A percentile compares a stretch with the other conserved stretches of the same genome.
phyloP scores from a whole-genome alignment of 2,329 filamentous ascomycete genomes.

The Purpureocillium takamizusanense region DNA sequence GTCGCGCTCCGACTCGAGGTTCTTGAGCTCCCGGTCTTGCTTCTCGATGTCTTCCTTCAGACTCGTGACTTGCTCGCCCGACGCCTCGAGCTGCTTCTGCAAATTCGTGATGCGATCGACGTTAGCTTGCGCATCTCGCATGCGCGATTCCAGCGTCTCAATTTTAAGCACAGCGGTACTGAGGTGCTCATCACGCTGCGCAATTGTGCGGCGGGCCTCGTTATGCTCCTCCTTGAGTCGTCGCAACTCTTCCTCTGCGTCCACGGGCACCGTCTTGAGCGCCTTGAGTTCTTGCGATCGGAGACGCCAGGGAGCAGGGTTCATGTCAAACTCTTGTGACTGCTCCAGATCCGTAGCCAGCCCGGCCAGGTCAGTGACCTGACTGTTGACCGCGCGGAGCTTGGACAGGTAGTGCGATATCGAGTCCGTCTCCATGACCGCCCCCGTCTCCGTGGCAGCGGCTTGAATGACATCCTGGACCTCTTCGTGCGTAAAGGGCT shows the following conservation, averaged over 20 bases:
- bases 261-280: slow-evolving; percentile 71
- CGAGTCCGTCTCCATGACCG: slow-evolving; percentile 54
- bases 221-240: slow-evolving; percentile 72
- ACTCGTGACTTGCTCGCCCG: slow-evolving; percentile 38
- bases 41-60: slow-evolving; percentile 57
- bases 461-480: slow-evolving; percentile 54
- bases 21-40: slow-evolving; percentile 57
- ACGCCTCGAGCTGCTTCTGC: slow-evolving; percentile 48
- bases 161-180: slow-evolving; percentile 88
- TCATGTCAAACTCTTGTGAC: slow-evolving; percentile 71
- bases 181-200: slow-evolving; percentile 69
- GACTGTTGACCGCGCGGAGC: slow-evolving; percentile 53
- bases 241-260: slow-evolving; percentile 77
- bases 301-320: slow-evolving; percentile 70
- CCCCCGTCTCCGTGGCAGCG: slow-evolving; percentile 37
- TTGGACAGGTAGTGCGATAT: slow-evolving; percentile 61
- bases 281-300: slow-evolving; percentile 73
- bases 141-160: slow-evolving; percentile 80
- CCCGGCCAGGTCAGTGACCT: slow-evolving; percentile 61
- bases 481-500: slow-evolving; percentile 58
- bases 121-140: slow-evolving; percentile 75
- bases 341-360: slow-evolving; percentile 63
- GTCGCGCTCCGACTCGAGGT: slow-evolving; percentile 55
- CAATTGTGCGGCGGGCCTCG: slow-evolving; percentile 63
- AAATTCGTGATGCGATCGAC: slow-evolving; percentile 59